Conservation (phyloP, 768 basidiomycete species). For the Mycena filopes region DNA sequence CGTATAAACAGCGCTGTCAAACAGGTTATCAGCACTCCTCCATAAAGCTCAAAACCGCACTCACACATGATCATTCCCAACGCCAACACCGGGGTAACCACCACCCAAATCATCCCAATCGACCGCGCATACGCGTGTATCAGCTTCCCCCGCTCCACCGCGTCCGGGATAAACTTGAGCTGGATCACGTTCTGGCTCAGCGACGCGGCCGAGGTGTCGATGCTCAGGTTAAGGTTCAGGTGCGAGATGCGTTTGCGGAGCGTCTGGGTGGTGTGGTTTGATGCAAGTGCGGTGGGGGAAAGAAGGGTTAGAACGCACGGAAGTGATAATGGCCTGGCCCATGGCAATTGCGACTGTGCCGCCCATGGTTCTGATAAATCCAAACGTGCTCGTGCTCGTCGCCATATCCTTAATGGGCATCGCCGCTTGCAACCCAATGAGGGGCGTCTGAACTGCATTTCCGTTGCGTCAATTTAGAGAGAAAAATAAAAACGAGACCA, state of each 20-base stretch:
- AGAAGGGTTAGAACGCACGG: conserved; percentile 48
- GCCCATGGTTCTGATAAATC: conserved; percentile 78
- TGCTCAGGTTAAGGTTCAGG: conserved; percentile 45
- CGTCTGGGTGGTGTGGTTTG: conserved; percentile 41
- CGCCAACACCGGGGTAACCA: conserved; percentile 67
- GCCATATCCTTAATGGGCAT: conserved; percentile 93
- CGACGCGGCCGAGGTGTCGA: conserved; percentile 54
- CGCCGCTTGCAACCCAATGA: conserved; percentile 83
- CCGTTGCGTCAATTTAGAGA: conserved; percentile 14
- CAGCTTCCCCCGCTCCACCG: conserved; percentile 55
- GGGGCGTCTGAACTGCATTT: conserved; percentile 56
- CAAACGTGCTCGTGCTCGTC: conserved; percentile 77
- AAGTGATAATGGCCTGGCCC: conserved; percentile 77
- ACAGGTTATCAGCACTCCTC: too few relatives aligned
- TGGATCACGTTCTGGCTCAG: conserved; percentile 58
- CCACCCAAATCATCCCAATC: conserved; percentile 73
- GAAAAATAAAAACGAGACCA: conserved; percentile 53
- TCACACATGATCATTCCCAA: conserved; percentile 50
- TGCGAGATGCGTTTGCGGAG: conserved; percentile 49
- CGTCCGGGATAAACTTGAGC: conserved; percentile 62
- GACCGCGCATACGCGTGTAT: conserved; percentile 73
- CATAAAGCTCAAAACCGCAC: conserved; percentile 20
- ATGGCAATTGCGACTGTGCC: conserved; percentile 82
- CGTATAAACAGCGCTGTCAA: conserved; percentile 65
- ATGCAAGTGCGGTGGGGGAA: neutral